Evolutionary conservation across 1,139 yeast species (phyloP).

Genomic region (Hyphopichia khmerensis): DNA sequence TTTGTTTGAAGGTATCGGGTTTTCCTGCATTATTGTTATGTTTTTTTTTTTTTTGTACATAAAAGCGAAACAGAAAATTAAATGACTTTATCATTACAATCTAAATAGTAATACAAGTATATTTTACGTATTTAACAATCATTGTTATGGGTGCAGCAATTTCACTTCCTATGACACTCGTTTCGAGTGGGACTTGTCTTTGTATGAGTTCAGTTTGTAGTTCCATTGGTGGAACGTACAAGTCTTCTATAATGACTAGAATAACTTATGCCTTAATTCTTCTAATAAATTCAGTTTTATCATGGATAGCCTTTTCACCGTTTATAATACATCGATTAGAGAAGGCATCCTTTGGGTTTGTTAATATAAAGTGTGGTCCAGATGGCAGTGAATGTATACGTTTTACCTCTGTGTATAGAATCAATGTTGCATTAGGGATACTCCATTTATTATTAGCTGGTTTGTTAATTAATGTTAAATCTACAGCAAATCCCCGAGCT

Average conservation of each 20-base stretch:
- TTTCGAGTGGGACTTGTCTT: slow-evolving; percentile 72
- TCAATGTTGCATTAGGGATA: slow-evolving; percentile 83
- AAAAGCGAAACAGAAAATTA: background rate
- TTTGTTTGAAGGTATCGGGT: background rate
- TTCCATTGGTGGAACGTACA: slow-evolving; percentile 39
- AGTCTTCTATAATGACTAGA: slow-evolving; percentile 67
- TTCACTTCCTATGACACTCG: slow-evolving; percentile 68
- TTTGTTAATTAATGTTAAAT: slow-evolving; percentile 68
- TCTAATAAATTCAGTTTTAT: slow-evolving; percentile 71
- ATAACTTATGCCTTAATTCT: slow-evolving; percentile 81
- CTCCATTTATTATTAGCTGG: slow-evolving; percentile 73
- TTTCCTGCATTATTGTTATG: background rate
- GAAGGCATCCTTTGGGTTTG: slow-evolving; percentile 66
- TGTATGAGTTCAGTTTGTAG: slow-evolving; percentile 65
- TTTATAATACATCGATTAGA: slow-evolving; percentile 77
- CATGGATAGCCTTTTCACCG: slow-evolving; percentile 90
- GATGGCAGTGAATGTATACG: slow-evolving; percentile 87
- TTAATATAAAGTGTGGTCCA: slow-evolving; percentile 62
- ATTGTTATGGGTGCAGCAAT: slow-evolving; percentile 71
- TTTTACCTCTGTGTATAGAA: slow-evolving; percentile 87
- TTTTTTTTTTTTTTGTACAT: too few species aligned
- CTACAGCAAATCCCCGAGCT: slow-evolving; percentile 78
- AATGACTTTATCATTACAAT: background rate
- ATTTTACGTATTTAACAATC: too few species aligned
- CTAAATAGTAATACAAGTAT: too few species aligned